Conservation (phyloP, 2,329 filamentous ascomycete genomes). For the Penicillium psychrosexuale region DNA sequence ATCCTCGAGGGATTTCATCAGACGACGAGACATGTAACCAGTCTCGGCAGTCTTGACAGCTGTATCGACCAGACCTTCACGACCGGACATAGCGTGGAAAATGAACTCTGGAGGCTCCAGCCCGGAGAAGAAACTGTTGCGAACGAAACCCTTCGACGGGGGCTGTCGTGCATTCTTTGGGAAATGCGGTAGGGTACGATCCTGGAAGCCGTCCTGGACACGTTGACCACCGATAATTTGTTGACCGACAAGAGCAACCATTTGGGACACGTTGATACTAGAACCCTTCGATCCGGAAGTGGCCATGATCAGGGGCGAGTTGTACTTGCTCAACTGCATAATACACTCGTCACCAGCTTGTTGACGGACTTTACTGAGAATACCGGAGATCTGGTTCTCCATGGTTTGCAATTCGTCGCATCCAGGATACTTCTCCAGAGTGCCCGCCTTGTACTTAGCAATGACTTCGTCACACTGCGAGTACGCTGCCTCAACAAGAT, state of each 20-base stretch:
- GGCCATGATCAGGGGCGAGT: conserved; percentile 93
- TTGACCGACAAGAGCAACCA: conserved; percentile 95
- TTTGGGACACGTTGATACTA: conserved; percentile 97
- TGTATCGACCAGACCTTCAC: conserved; percentile 97
- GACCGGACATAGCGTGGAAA: conserved; percentile 96
- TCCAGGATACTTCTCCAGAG: conserved; percentile 79
- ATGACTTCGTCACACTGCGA: conserved; percentile 79
- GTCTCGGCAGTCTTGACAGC: conserved; percentile 99
- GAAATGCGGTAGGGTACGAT: conserved; percentile 91
- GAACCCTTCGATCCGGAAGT: conserved; percentile 96
- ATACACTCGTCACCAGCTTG: conserved; percentile 90
- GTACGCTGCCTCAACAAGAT: conserved; percentile 75
- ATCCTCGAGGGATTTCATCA: conserved; percentile 98
- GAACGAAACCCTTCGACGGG: conserved; percentile 94
- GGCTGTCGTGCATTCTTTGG: conserved; percentile 88
- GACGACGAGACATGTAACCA: conserved; percentile 94
- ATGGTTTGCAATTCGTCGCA: conserved; percentile 89
- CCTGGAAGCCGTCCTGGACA: conserved; percentile 94
- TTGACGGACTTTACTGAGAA: conserved; percentile 86
- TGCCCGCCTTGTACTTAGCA: conserved; percentile 72
- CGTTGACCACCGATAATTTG: conserved; percentile 94
- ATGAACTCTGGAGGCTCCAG: conserved; percentile 88
- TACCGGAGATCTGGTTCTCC: conserved; percentile 85
- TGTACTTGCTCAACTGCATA: conserved; percentile 81
- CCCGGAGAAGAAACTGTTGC: conserved; percentile 95